Base-by-base conservation (phyloP, 2,329 filamentous ascomycete genomes). In the Lasiodiplodia gonubiensis region DNA sequence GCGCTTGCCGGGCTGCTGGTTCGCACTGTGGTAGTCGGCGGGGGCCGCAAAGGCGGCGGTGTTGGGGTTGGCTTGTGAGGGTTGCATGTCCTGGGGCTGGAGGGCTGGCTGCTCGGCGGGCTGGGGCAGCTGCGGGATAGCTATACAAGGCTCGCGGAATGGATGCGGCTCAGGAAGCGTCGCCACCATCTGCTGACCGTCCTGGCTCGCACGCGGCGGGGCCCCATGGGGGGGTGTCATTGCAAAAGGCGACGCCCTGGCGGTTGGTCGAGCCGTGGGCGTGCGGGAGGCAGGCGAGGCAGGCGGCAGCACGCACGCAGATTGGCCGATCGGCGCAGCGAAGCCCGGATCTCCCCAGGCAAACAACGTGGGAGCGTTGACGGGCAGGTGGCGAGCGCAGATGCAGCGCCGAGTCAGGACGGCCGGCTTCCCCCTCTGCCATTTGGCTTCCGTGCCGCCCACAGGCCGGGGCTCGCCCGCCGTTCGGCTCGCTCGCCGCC, bases 1-100 rank as follows among this genome's bases (percentile, higher is more conserved):
- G n/a, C 59, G 59, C 46, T 61, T 61, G 42, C 65, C 21, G 25
- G 71, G 72, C 37, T 72, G 71, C 21, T 70, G 54, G 25, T 63
- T 33, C 30, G 30, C 30, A 33, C 8, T 18, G 42, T 14, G 14
- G 46, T 49, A 51, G 42, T 63, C 59, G 59, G 10, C 21, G 57
- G 42, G 39, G 10, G 57, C 39, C 57, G 59, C 46, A 21, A 35
- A 63, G 46, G 59, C 42, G n/a, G 59, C 27, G 46, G 59, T 3
- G 46, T n/a, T 35, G n/a, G 21, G 61, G 18, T n/a, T 23, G 33
- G 60, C 48, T 16, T 64, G 46, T n/a, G 60, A 51, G 46, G 48
- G n/a, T 51, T 53, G 61, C 61, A 64, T 64, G 21, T 27, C 59
- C 27, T 25, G 21, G 37, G 35, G 30, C 30, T 33, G 46, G 18